Conservation (phyloP, 208 protist species). For the Trypanosoma lewisi region DNA sequence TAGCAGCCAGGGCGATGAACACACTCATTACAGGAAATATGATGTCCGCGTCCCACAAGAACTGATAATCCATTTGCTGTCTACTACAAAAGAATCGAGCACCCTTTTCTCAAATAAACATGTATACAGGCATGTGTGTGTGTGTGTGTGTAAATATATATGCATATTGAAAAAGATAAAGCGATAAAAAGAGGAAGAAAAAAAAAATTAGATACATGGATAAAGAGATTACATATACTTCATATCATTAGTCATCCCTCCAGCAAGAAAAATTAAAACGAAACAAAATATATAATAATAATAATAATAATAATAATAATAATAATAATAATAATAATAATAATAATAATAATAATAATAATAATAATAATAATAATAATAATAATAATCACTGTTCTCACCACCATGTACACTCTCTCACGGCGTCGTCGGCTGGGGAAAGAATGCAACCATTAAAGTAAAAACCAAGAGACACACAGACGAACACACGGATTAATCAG, state of each 20-base stretch:
- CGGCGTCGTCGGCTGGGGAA: no score
- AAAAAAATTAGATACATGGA: not conserved
- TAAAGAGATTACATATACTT: no score
- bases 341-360: no score
- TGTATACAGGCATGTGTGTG: not conserved
- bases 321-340: no score
- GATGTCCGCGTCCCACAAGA: constrained; percentile 14
- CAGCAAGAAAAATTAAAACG: no score
- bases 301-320: no score
- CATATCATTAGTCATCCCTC: no score
- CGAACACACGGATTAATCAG: constrained; percentile 36
- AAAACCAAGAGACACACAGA: not conserved
- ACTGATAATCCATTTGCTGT: constrained; percentile 19
- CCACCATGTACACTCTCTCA: no score
- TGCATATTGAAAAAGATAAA: constrained; percentile 5
- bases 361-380: no score
- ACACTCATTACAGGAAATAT: constrained; percentile 12
- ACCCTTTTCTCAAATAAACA: not conserved
- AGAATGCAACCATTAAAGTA: constrained; percentile 1
- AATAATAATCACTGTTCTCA: no score
- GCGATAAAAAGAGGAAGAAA: constrained; percentile 1
- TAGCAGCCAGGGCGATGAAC: not conserved
- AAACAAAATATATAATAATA: no score
- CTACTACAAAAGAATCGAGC: not conserved
- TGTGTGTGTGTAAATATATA: not conserved